These are phyloP conservation scores for Rubia occidens DNA, from an alignment of 305 asterid genomes.

Conservation along the genomic window DNA sequence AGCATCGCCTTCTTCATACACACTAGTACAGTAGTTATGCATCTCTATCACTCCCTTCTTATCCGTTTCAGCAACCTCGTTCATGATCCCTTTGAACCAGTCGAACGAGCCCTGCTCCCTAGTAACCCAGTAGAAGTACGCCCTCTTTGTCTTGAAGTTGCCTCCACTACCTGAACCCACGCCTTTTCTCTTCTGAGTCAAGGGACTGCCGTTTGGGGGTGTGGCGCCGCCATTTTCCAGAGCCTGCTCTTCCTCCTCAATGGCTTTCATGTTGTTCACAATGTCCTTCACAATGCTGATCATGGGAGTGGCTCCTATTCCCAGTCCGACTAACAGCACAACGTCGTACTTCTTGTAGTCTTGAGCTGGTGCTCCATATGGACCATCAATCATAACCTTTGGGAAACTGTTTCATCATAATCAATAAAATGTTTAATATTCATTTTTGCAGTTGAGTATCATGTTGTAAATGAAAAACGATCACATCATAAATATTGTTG, in stretches of 20 bases:
- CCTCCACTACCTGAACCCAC: slow-evolving; percentile 7
- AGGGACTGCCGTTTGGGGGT: background rate
- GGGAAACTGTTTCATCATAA: slow-evolving; percentile 52
- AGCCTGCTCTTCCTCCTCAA: slow-evolving; percentile 35
- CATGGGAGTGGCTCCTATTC: slow-evolving; percentile 95
- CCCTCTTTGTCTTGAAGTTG: slow-evolving; percentile 58
- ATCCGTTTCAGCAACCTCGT: slow-evolving; percentile 76
- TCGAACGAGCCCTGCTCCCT: slow-evolving; percentile 94
- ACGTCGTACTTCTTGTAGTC: slow-evolving; percentile 83
- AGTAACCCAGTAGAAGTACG: slow-evolving; percentile 91
- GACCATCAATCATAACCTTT: slow-evolving; percentile 79
- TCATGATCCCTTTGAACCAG: slow-evolving; percentile 94
- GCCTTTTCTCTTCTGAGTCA: slow-evolving; percentile 8
- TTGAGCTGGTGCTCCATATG: slow-evolving; percentile 98
- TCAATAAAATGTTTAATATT: background rate
- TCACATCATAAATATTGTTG: too few relatives aligned
- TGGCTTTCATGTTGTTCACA: slow-evolving; percentile 64
- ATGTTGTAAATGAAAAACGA: too few relatives aligned
- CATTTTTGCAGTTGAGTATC: too few relatives aligned
- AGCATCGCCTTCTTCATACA: slow-evolving; percentile 90
- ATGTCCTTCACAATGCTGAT: slow-evolving; percentile 87
- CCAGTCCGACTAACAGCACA: slow-evolving; percentile 72
- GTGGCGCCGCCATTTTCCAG: slow-evolving; percentile 17
- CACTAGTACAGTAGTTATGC: slow-evolving; percentile 91
- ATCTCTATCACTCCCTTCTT: slow-evolving; percentile 66